Percentiles rank a stretch among this genome's conserved stretches.
These are phyloP conservation scores for Pseudotsuga menziesii DNA, from an alignment of 75 land plant species.

Conservation along the genomic window DNA sequence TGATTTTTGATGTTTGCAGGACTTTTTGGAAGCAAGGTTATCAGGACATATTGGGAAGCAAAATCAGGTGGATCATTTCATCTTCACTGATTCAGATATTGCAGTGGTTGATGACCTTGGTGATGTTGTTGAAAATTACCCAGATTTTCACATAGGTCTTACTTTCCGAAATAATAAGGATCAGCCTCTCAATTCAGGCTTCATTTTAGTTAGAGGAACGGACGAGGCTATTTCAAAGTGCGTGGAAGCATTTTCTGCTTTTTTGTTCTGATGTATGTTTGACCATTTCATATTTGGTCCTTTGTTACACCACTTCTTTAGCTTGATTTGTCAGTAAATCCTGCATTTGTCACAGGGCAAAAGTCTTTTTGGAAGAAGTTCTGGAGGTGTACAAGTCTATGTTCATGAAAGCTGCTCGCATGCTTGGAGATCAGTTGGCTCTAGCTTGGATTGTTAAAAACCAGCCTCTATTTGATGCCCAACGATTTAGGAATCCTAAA, in stretches of 20 bases:
- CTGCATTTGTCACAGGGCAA: constrained; percentile 50
- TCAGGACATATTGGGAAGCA: constrained; percentile 17
- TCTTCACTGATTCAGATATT: constrained; percentile 88
- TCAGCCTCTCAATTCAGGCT: constrained; percentile 92
- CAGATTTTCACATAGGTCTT: constrained; percentile 75
- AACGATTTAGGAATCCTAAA: constrained; percentile 34
- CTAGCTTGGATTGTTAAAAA: constrained; percentile 70
- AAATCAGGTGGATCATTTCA: constrained; percentile 39
- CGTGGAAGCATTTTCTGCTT: constrained; percentile 4
- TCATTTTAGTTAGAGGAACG: constrained; percentile 82
- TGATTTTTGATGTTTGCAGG: constrained; percentile 28
- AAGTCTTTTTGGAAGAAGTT: constrained; percentile 62
- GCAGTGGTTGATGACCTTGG: constrained; percentile 76
- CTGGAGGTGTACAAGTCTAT: constrained; percentile 54
- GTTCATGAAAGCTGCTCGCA: constrained; percentile 67
- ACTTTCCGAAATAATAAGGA: constrained; percentile 89
- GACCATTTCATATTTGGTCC: neutral
- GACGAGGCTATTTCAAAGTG: constrained; percentile 57
- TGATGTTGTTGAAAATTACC: constrained; percentile 42
- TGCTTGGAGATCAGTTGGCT: constrained; percentile 95
- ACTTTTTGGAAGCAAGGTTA: constrained; percentile 40
- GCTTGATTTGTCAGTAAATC: neutral
- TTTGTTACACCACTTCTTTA: neutral
- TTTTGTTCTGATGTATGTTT: neutral
- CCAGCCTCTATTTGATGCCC: constrained; percentile 32